phyloP scores from a whole-genome alignment of 2,329 filamentous ascomycete species.

The Phaeophleospora eucalypticola region DNA sequence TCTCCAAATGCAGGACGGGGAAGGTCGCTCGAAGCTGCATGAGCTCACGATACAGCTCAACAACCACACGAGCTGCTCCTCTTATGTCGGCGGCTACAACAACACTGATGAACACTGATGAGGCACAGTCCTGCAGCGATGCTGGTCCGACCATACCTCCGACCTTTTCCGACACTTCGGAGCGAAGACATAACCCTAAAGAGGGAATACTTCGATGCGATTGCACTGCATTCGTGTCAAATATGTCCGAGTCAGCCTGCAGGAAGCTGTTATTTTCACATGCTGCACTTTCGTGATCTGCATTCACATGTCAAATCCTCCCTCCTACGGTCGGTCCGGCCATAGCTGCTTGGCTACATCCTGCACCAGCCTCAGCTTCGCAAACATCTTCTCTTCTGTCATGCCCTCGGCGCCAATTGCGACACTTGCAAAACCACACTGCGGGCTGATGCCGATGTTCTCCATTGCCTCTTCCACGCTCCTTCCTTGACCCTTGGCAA shows the following conservation, averaged over 20 bases:
- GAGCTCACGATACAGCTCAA: neutral
- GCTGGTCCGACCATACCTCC: too few relatives aligned
- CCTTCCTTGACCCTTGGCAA: constrained; percentile 36
- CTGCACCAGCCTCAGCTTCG: constrained; percentile 35
- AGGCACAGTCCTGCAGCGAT: too few relatives aligned
- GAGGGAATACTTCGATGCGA: too few relatives aligned
- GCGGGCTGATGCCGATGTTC: constrained; percentile 36
- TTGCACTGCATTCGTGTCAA: too few relatives aligned
- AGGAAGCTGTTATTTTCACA: too few relatives aligned
- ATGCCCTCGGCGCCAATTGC: constrained; percentile 36
- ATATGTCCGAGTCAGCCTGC: too few relatives aligned
- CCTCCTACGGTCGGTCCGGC: constrained; percentile 30
- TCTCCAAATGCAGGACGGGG: neutral
- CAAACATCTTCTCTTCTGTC: constrained; percentile 38
- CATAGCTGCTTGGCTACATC: constrained; percentile 36
- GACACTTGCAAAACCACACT: constrained; percentile 38
- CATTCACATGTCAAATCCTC: constrained; percentile 7
- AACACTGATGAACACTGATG: too few relatives aligned
- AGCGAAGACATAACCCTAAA: too few relatives aligned
- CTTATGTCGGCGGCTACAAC: neutral
- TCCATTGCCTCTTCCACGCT: constrained; percentile 36
- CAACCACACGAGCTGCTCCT: neutral
- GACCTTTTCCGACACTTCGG: too few relatives aligned
- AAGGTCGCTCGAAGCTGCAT: neutral
- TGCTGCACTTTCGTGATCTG: neutral